Evolutionary conservation across 202 grass and related monocot species (phyloP), one percentile per base, ranked within the genome.

Genomic region (Setaria italica): DNA sequence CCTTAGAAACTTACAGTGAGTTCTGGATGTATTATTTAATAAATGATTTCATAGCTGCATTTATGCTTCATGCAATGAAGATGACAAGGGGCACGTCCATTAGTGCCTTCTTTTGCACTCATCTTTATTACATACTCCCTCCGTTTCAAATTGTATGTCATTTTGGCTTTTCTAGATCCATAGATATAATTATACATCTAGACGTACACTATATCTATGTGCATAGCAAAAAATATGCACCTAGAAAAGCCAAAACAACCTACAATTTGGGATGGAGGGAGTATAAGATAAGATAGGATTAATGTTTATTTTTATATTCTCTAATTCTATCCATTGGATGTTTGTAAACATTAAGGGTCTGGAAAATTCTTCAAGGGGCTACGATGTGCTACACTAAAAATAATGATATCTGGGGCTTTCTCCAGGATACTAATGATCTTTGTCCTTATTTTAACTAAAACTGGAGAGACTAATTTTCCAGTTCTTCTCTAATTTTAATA

Each of bases 391-490:
- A 21, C 72, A 20, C 49, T 74, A 7, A 74, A 50, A 50, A 19
- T 74, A 56, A 34, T 75, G 17, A 75, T 30, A 57, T 56, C 50
- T 39, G 37, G 17, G 17, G 17, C 16, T 76, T 21, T 70, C 6
- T 53, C 7, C 3, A 80, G 1, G 7, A 67, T 55, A 80, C 33
- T 80, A 80, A 67, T 68, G 30, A 68, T 67, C n/a, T 68, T 68
- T 68, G 33, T 42, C 33, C 48, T 68, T 46, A 33, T 45, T 59
- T 69, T 56, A 42, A 60, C 35, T 54, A 30, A 9, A 80, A 67
- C 39, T 41, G 32, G 6, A 67, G 16, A 14, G 29, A 14, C 13
- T 14, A 0, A 10, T 67, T 69, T 81, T 80, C 37, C 34, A 69
- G 35, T 37, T 81, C 16, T 80, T 64, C 25, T 37, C 49, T 42